Evolutionary conservation across 1,284 basidiomycete species (phyloP).

Genomic region (Schizopora paradoxa): DNA sequence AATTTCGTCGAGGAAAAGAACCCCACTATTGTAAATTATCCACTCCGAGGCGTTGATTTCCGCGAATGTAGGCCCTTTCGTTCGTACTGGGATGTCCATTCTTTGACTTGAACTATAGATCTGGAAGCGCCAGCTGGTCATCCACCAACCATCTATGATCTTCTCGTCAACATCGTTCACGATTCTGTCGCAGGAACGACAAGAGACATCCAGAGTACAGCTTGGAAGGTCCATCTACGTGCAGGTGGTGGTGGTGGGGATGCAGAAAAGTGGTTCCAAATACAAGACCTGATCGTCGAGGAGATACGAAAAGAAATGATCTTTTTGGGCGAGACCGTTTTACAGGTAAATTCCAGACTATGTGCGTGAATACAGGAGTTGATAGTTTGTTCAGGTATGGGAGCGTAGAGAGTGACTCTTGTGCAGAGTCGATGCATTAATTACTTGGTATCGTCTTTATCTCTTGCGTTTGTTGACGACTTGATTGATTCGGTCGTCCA

Average conservation of each 20-base stretch:
- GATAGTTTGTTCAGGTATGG: too few species aligned
- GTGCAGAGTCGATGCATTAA: too few species aligned
- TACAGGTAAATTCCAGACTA: slow-evolving; percentile 75
- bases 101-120: slow-evolving; percentile 43
- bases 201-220: slow-evolving; percentile 78
- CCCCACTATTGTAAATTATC: slow-evolving; percentile 97
- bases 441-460: too few species aligned
- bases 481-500: too few species aligned
- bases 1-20: slow-evolving; percentile 98
- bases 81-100: slow-evolving; percentile 16
- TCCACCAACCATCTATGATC: slow-evolving; percentile 78
- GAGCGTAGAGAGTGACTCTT: too few species aligned
- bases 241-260: slow-evolving; percentile 72
- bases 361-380: too few species aligned
- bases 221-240: slow-evolving; percentile 92
- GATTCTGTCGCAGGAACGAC: slow-evolving; percentile 94
- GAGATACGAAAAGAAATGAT: slow-evolving; percentile 97
- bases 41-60: slow-evolving; percentile 88
- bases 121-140: slow-evolving; percentile 62
- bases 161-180: slow-evolving; percentile 93
- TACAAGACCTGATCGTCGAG: slow-evolving; percentile 95
- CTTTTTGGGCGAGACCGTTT: slow-evolving; percentile 91
- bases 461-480: too few species aligned
- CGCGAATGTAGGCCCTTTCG: slow-evolving; percentile 65
- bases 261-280: slow-evolving; percentile 91